These are phyloP conservation scores for Cucumis sativus DNA, from an alignment of 306 rosid genomes.

Conservation along the genomic window Cucumber_9930_V3 NC_026657.2:40131501-40132000, in stretches of 20 bases:
- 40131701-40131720: not conserved
- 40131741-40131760: not conserved
- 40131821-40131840: not conserved
- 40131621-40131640: not conserved
- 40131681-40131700: not conserved
- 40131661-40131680: not conserved
- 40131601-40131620: not conserved
- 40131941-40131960: not conserved
- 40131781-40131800: not conserved
- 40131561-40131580: too few species aligned
- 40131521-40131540: too few species aligned
- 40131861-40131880: too few species aligned
- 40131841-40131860: not conserved
- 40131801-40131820: not conserved
- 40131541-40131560: too few species aligned
- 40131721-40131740: too few species aligned
- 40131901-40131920: not conserved
- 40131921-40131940: not conserved
- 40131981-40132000: not conserved
- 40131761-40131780: not conserved
- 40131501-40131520: too few species aligned
- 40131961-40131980: not conserved
- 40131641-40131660: not conserved
- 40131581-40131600: not conserved
- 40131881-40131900: not conserved